Evolutionary conservation across 768 basidiomycete genomes (phyloP).

Genomic region (Inosperma sp.): DNA sequence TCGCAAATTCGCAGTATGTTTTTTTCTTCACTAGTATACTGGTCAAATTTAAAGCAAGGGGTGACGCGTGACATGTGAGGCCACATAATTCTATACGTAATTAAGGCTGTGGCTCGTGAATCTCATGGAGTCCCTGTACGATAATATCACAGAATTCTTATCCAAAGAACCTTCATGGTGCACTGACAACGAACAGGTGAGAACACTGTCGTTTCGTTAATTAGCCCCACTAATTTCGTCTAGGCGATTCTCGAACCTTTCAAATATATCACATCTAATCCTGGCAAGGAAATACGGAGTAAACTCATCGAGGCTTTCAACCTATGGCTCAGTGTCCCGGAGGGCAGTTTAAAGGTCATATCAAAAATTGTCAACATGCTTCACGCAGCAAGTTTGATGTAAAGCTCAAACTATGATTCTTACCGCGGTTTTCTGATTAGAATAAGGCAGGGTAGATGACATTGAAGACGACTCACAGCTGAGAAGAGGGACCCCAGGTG

Average conservation of each 20-base stretch:
- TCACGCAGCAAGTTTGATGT: constrained; percentile 92
- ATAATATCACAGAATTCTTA: too few species aligned
- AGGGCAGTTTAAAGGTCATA: constrained; percentile 66
- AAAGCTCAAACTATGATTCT: constrained; percentile 20
- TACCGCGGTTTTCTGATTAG: neutral
- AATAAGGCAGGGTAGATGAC: constrained; percentile 71
- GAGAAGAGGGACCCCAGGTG: constrained; percentile 79
- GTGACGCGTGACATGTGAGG: too few species aligned
- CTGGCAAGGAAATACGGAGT: constrained; percentile 89
- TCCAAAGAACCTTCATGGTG: too few species aligned
- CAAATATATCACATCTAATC: constrained; percentile 74
- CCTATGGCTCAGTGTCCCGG: constrained; percentile 79
- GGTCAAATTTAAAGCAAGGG: too few species aligned
- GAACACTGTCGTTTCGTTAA: too few species aligned
- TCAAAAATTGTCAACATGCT: constrained; percentile 86
- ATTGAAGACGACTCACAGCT: constrained; percentile 91
- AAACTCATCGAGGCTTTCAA: constrained; percentile 93
- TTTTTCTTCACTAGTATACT: too few species aligned
- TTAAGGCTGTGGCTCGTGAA: too few species aligned
- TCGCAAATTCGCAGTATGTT: too few species aligned
- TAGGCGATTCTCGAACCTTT: constrained; percentile 78
- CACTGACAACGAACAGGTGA: too few species aligned
- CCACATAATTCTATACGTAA: too few species aligned
- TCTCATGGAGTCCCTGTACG: too few species aligned
- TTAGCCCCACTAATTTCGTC: too few species aligned